Conservation (phyloP, 768 basidiomycete species). For the Kwoniella europaea region DNA sequence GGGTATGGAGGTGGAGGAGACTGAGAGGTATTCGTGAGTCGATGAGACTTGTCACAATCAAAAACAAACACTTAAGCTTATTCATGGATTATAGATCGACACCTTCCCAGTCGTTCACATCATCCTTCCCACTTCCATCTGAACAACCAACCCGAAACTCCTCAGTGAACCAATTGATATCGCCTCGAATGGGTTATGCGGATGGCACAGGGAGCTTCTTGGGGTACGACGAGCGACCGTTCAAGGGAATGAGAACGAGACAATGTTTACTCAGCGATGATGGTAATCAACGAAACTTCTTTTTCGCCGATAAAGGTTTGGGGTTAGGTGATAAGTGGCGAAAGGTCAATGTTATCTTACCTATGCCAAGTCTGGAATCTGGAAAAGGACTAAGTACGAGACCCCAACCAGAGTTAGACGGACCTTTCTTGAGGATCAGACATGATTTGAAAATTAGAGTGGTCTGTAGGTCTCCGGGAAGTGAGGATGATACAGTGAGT, state of each 20-base stretch:
- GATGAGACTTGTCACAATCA: background rate
- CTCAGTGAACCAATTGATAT: conserved; percentile 34
- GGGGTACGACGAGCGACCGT: conserved; percentile 19
- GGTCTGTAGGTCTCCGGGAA: conserved; percentile 33
- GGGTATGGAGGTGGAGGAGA: conserved; percentile 57
- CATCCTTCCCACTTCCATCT: conserved; percentile 46
- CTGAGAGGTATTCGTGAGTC: conserved; percentile 48
- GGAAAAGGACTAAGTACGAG: conserved; percentile 15
- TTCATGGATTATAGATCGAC: conserved; percentile 29
- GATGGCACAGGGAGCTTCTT: conserved; percentile 24
- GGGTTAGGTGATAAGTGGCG: conserved; percentile 50
- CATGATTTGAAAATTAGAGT: conserved; percentile 55
- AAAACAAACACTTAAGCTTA: conserved; percentile 7
- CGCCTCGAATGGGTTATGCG: conserved; percentile 36
- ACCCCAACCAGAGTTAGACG: conserved; percentile 48
- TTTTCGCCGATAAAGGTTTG: conserved; percentile 52
- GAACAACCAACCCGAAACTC: conserved; percentile 45
- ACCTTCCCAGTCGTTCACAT: conserved; percentile 34
- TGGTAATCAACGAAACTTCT: conserved; percentile 51
- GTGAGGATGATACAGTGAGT: conserved; percentile 29
- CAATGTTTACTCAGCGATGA: conserved; percentile 49
- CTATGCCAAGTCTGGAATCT: conserved; percentile 42
- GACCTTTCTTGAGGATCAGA: conserved; percentile 50
- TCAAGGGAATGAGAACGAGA: conserved; percentile 23
- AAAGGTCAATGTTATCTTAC: conserved; percentile 55